Conservation (phyloP, 2,329 filamentous ascomycete species). For the Aspergillus aculeatinus region DNA sequence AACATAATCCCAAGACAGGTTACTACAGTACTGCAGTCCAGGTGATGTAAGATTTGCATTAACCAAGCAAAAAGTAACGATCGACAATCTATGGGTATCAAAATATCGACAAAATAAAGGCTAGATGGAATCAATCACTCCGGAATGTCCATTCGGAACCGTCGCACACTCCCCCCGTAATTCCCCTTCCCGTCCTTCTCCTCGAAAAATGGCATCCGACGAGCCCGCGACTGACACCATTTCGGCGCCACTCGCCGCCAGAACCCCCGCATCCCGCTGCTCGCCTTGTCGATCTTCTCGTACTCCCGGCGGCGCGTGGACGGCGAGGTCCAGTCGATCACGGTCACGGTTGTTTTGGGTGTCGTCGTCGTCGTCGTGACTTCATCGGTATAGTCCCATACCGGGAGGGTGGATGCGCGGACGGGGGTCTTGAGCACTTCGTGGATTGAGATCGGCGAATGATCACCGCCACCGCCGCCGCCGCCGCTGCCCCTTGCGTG, state of each 20-base stretch:
- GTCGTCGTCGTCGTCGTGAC: background rate
- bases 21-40: too few species aligned
- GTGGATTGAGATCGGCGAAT: slow-evolving; percentile 11
- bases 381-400: background rate
- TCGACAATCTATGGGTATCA: slow-evolving; percentile 13
- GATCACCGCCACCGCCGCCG: too few species aligned
- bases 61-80: background rate
- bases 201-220: slow-evolving; percentile 44
- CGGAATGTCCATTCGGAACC: slow-evolving; percentile 46
- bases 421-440: background rate
- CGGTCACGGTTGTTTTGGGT: slow-evolving; percentile 35
- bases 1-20: too few species aligned
- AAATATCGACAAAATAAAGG: background rate
- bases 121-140: slow-evolving; percentile 24
- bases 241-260: slow-evolving; percentile 43
- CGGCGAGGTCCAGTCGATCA: slow-evolving; percentile 49
- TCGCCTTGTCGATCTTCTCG: slow-evolving; percentile 55
- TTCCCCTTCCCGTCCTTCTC: slow-evolving; percentile 37
- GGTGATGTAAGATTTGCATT: background rate
- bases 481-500: background rate
- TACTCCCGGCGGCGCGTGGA: slow-evolving; percentile 47
- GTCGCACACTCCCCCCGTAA: slow-evolving; percentile 47
- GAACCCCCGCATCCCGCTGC: slow-evolving; percentile 43
- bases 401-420: slow-evolving; percentile 1
- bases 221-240: slow-evolving; percentile 37